Conservation (phyloP, 192 early-diverging fungal genomes). For the Coemansia sp. region DNA sequence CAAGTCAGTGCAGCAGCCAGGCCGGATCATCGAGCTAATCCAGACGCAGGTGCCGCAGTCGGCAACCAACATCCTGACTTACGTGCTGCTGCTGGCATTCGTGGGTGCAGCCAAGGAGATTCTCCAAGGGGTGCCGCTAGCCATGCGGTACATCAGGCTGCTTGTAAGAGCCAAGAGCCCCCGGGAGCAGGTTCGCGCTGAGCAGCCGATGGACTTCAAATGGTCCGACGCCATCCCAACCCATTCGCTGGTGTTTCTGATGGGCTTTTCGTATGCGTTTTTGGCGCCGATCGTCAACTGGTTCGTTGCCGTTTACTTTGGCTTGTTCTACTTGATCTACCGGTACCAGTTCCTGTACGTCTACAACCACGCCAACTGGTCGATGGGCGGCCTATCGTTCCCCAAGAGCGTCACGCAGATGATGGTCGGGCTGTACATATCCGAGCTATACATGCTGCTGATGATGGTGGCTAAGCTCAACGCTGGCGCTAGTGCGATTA, state of each 20-base stretch:
- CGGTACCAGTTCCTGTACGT: conserved; percentile 81
- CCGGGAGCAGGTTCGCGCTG: conserved; percentile 58
- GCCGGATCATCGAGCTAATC: conserved; percentile 53
- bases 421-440: conserved; percentile 68
- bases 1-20: conserved; percentile 21
- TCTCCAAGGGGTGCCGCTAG: conserved; percentile 63
- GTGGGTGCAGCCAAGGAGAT: conserved; percentile 65
- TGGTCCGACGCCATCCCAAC: conserved; percentile 65
- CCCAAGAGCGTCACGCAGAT: conserved; percentile 62
- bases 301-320: conserved; percentile 73
- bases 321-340: conserved; percentile 71
- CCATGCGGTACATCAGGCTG: conserved; percentile 60
- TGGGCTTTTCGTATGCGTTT: conserved; percentile 76
- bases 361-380: conserved; percentile 54
- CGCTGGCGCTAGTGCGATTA: conserved; percentile 33
- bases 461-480: conserved; percentile 60
- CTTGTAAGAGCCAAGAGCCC: conserved; percentile 70
- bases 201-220: conserved; percentile 54
- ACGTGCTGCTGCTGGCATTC: conserved; percentile 73
- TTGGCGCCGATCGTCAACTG: conserved; percentile 79
- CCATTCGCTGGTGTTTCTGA: conserved; percentile 65
- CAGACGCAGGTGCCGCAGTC: conserved; percentile 67
- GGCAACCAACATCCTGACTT: conserved; percentile 82
- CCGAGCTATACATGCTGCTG: conserved; percentile 69
- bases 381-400: conserved; percentile 65